These are phyloP conservation scores for Lachancea thermotolerans DNA, from an alignment of 805 yeast species.

Conservation along the genomic window DNA sequence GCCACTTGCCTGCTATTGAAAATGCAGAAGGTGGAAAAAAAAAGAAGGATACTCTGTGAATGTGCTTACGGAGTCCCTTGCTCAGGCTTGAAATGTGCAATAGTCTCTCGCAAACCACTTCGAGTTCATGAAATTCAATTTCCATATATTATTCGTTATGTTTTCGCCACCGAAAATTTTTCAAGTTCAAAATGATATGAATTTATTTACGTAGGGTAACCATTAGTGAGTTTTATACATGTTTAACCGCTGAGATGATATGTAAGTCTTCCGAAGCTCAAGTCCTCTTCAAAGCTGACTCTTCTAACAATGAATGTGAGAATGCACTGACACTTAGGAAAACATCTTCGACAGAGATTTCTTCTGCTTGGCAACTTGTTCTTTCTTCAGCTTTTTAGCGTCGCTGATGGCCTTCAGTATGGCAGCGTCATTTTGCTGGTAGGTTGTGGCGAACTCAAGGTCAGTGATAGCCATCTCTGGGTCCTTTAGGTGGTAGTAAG, in stretches of 20 bases:
- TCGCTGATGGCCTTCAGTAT: constrained; percentile 58
- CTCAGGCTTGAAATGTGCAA: constrained; percentile 8
- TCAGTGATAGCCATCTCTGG: constrained; percentile 63
- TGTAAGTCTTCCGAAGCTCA: not conserved
- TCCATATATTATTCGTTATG: not conserved
- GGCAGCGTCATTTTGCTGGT: constrained; percentile 67
- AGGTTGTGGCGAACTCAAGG: constrained; percentile 55
- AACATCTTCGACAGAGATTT: constrained; percentile 72
- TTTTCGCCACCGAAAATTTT: constrained; percentile 9
- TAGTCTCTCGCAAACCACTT: not conserved
- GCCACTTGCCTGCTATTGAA: constrained; percentile 1
- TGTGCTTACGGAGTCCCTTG: constrained; percentile 3
- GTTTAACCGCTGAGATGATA: not conserved
- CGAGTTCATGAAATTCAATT: not conserved
- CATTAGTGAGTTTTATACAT: not conserved
- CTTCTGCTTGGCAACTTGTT: constrained; percentile 60
- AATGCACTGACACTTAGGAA: constrained; percentile 11
- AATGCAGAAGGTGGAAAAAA: constrained; percentile 1
- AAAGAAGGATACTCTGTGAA: constrained; percentile 1
- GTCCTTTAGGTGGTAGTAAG: constrained; percentile 54
- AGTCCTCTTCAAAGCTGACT: not conserved
- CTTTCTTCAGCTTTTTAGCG: constrained; percentile 45
- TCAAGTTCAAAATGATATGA: constrained; percentile 1
- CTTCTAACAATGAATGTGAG: not conserved
- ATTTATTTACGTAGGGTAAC: constrained; percentile 4